Conservation (phyloP, 108 stramenopile species). For the Skeletonema menzelii region DNA sequence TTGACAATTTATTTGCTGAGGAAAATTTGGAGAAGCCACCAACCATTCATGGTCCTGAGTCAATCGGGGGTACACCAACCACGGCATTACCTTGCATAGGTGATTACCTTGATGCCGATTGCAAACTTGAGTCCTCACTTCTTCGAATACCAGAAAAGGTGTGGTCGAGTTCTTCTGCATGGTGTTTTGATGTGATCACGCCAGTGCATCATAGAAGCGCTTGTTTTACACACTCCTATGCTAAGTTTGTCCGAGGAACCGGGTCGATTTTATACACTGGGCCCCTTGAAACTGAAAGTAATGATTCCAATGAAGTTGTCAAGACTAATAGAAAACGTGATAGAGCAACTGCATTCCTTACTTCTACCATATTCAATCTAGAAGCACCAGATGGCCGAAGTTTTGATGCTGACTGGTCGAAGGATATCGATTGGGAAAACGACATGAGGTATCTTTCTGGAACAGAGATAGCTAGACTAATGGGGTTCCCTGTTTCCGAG, state of each 20-base stretch:
- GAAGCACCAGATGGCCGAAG: conserved; percentile 54
- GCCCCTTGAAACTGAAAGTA: neutral
- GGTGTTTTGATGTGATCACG: conserved; percentile 91
- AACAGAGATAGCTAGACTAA: conserved; percentile 72
- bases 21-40: conserved; percentile 24
- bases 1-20: conserved; percentile 11
- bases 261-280: conserved; percentile 80
- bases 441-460: conserved; percentile 83
- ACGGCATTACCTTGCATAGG: conserved; percentile 15
- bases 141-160: conserved; percentile 63
- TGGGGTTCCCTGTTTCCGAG: conserved; percentile 63
- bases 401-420: conserved; percentile 58
- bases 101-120: conserved; percentile 31
- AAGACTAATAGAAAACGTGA: neutral
- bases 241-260: conserved; percentile 77
- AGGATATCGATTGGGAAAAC: conserved; percentile 47
- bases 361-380: conserved; percentile 39
- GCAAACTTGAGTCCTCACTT: conserved; percentile 7
- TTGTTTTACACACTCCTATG: conserved; percentile 90
- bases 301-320: neutral
- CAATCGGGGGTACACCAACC: neutral
- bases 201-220: conserved; percentile 47
- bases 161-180: conserved; percentile 57
- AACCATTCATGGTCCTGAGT: conserved; percentile 14
- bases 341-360: neutral